Evolutionary conservation across 495 filamentous ascomycete species (phyloP), one percentile per base, ranked within the genome.

Genomic region (Opeltia flavorubescens): DNA sequence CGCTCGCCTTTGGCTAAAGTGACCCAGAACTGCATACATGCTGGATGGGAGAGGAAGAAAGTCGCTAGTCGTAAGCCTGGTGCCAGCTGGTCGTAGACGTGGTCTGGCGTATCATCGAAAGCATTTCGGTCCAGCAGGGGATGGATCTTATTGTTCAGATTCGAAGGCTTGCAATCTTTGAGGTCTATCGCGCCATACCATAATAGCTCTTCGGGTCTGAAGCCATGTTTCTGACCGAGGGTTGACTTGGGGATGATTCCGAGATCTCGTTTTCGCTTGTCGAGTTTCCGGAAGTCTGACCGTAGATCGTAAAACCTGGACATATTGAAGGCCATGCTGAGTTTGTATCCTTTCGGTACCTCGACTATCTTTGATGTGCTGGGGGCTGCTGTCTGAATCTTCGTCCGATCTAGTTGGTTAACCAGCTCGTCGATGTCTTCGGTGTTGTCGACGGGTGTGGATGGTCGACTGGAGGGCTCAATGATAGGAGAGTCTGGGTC

Each of bases 161-260:
- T 42, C 28, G 59, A 40, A 45, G 55, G 18, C 26, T 47, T 45
- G 54, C 55, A 47, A 43, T 54, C 17, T 55, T 60, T 41, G 36
- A 66, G 38, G 39, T 59, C n/a, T 40, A 65, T 42, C 49, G 60
- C 50, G 47, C 58, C 46, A 50, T 57, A 47, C 40, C 49, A 49
- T 31, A 56, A 49, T 13, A 58, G 39, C 21, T 58, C 55, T 23
- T 58, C 48, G 15, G 55, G 42, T 17, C 21, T 41, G 42, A 58
- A 58, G 11, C 52, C 55, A 20, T 54, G 49, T 27, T 40, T 40
- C 36, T 40, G 36, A 5, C n/a, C 17, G 5, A 15, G 17, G 36
- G 13, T 24, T 11, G 7, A 11, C 7, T 24, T 24, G 1, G 36
- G 36, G 12, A 40, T 5, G 13, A 40, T 20, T 12, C 36, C 36